Evolutionary conservation across 2,329 filamentous ascomycete genomes (phyloP).

Genomic region (Botrytis fragariae): DNA sequence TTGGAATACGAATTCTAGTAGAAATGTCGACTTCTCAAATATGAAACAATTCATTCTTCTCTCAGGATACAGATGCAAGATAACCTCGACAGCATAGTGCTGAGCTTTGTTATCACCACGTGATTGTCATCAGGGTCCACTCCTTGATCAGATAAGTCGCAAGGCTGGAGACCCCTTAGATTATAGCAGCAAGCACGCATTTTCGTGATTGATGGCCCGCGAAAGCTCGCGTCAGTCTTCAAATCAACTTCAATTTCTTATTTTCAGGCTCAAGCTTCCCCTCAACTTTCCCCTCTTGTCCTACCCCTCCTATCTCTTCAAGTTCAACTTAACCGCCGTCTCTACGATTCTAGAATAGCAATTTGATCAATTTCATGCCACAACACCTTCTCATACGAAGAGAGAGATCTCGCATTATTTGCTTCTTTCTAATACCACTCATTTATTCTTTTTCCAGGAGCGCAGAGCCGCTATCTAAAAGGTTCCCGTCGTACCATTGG

Average conservation of each 20-base stretch:
- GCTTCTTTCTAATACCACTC: not conserved
- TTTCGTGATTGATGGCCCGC: conserved; percentile 9
- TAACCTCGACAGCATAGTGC: not conserved
- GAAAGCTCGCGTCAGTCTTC: conserved; percentile 7
- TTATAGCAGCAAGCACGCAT: conserved; percentile 3
- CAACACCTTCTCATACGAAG: not conserved
- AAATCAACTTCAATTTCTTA: not conserved
- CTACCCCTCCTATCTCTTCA: no score
- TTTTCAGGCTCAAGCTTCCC: not conserved
- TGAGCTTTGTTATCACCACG: not conserved
- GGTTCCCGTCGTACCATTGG: not conserved
- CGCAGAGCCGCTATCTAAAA: not conserved
- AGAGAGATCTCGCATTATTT: not conserved
- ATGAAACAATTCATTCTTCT: not conserved
- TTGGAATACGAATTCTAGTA: not conserved
- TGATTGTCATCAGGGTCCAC: not conserved
- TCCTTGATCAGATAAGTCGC: not conserved
- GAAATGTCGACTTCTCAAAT: not conserved
- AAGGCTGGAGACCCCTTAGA: not conserved
- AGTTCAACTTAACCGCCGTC: not conserved
- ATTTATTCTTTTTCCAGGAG: not conserved
- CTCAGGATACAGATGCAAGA: not conserved
- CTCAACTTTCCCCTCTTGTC: not conserved
- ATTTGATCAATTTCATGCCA: not conserved
- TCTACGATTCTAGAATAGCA: not conserved